Evolutionary conservation across 2,329 filamentous ascomycete genomes (phyloP).

Genomic region (Cryphonectria naterciae): DNA sequence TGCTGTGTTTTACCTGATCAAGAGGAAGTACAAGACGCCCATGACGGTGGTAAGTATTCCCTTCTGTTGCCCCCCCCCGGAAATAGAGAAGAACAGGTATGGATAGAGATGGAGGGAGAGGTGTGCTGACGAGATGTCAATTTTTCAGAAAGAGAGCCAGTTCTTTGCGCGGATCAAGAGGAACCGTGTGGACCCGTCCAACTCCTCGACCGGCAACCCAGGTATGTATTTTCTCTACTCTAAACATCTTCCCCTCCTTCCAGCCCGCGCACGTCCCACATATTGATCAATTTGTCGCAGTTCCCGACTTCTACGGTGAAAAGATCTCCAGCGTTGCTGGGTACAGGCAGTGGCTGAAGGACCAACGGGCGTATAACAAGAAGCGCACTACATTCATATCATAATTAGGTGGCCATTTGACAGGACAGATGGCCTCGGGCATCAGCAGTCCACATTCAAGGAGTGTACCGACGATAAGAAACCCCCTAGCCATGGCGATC

Average conservation of each 20-base stretch:
- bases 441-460: not conserved
- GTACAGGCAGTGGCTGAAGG: conserved; percentile 95
- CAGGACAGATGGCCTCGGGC: not conserved
- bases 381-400: conserved; percentile 73
- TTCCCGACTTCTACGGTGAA: conserved; percentile 97
- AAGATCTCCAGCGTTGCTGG: conserved; percentile 93
- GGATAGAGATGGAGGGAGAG: not conserved
- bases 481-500: not conserved
- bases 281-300: conserved; percentile 41
- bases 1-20: conserved; percentile 75
- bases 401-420: conserved; percentile 30
- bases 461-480: not conserved
- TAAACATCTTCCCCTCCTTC: not conserved
- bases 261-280: not conserved
- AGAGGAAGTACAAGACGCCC: conserved; percentile 70
- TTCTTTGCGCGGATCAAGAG: conserved; percentile 93
- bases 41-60: conserved; percentile 67
- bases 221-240: conserved; percentile 44
- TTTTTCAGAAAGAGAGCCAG: conserved; percentile 79
- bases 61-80: fast-evolving
- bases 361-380: conserved; percentile 95
- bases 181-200: conserved; percentile 87
- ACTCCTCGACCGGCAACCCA: conserved; percentile 88
- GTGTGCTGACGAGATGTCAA: conserved; percentile 17
- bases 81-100: not conserved